Evolutionary conservation across 352 stramenopile species (phyloP).

Genomic region (Phytophthora kernoviae): DNA sequence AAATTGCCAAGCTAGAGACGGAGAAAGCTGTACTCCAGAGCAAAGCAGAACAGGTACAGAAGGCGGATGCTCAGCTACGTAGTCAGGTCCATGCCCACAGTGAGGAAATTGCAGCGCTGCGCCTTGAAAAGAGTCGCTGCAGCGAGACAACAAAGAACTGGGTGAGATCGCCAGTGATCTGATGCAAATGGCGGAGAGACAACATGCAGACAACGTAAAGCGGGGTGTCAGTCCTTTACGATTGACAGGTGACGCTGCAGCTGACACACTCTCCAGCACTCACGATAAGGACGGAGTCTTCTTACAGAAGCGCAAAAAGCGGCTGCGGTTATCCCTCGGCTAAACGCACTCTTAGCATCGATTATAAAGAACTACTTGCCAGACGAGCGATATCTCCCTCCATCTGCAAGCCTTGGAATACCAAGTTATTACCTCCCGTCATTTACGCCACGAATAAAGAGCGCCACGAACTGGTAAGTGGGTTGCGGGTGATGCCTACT

Average conservation of each 20-base stretch:
- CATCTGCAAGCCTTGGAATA: conserved; percentile 22
- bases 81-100: conserved; percentile 47
- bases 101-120: conserved; percentile 44
- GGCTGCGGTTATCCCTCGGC: conserved; percentile 42
- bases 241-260: conserved; percentile 18
- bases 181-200: conserved; percentile 69
- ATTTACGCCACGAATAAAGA: conserved; percentile 15
- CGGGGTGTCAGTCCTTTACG: conserved; percentile 29
- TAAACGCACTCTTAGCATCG: conserved; percentile 29
- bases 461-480: conserved; percentile 23
- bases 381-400: conserved; percentile 11
- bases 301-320: conserved; percentile 46
- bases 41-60: conserved; percentile 68
- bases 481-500: conserved; percentile 32
- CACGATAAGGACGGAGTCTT: conserved; percentile 38
- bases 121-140: conserved; percentile 41
- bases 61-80: conserved; percentile 61
- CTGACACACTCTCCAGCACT: conserved; percentile 11
- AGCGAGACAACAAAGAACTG: conserved; percentile 59
- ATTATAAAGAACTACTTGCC: conserved; percentile 25
- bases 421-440: conserved; percentile 17
- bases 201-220: conserved; percentile 45
- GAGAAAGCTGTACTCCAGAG: conserved; percentile 72
- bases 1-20: conserved; percentile 51
- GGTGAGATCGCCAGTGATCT: conserved; percentile 64